Base-by-base conservation (phyloP, 768 basidiomycete genomes). In the Tylopilus rubrobrunneus region DNA sequence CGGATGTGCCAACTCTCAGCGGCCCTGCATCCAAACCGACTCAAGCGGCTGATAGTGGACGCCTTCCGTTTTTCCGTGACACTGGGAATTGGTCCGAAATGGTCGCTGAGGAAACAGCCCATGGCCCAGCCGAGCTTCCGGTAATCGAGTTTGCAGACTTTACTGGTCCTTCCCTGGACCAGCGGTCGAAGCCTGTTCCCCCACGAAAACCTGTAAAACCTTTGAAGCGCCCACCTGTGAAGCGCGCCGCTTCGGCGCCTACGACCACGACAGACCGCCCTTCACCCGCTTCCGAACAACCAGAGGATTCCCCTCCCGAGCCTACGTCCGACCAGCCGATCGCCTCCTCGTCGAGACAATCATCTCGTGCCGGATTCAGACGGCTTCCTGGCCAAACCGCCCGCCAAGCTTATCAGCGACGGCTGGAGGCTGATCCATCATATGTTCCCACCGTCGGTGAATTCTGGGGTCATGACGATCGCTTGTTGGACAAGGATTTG, bases 391-490 rank as follows among this genome's bases (percentile, higher is more conserved):
- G 81, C 4, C 84, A 82, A 53, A 78, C 81, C 23, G 89, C 85
- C 37, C 88, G 93, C 45, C 90, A 93, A 67, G 88, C 84, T 19
- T 96, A 97, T 70, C 86, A 91, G 57, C 81, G 89, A 58, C 84
- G 86, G 29, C 76, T 96, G 25, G 86, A 91, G 53, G 76, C 72
- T 11, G 94, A 97, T 67, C 93, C 94, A 2, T 89, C 91, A 2
- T 93, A 86, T 67, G 88, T 92, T 28, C 94, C 94, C 23, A 87
- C 85, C 25, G 88, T 95, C 23, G 94, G 94, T 51, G 87, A 86
- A 57, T 97, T 97, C 66, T 97, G 92, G 92, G 86, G 89, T 5
- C 94, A 97, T 66, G 94, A 97, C 68, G 93, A 96, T 67, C 85
- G 94, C 45, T 73, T 93, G 51, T 74, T 92, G 66, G 87, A 90